phyloP scores from a whole-genome alignment of 2,329 filamentous ascomycete genomes.

The Ascosphaera aggregata region DNA sequence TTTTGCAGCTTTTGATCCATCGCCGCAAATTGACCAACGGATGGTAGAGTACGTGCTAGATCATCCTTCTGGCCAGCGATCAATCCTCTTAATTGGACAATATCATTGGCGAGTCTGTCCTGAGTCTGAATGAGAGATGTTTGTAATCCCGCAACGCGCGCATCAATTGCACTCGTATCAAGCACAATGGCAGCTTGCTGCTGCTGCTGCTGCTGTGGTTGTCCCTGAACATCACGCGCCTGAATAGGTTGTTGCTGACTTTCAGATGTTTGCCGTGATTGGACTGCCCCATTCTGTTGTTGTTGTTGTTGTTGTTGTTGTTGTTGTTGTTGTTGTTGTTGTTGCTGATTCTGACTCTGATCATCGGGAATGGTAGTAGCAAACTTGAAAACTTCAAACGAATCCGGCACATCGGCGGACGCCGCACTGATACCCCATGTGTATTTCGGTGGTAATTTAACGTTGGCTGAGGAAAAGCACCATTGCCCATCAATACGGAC shows the following conservation, averaged over 20 bases:
- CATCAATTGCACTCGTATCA: slow-evolving; percentile 3
- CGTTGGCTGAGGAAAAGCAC: slow-evolving; percentile 36
- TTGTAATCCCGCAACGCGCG: slow-evolving; percentile 65
- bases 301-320: slow-evolving; percentile 9
- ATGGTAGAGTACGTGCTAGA: slow-evolving; percentile 17
- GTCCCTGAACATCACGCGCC: not conserved
- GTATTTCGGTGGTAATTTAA: slow-evolving; percentile 49
- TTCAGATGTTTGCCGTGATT: slow-evolving; percentile 3
- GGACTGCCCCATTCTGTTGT: slow-evolving; percentile 2
- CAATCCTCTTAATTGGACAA: slow-evolving; percentile 28
- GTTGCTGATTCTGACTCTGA: slow-evolving; percentile 11
- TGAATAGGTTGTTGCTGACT: slow-evolving; percentile 8
- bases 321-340: slow-evolving; percentile 14
- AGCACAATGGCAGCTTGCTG: slow-evolving; percentile 1
- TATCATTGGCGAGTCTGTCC: slow-evolving; percentile 27
- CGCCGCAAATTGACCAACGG: slow-evolving; percentile 14
- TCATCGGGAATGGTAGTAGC: slow-evolving; percentile 36
- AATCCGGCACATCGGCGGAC: slow-evolving; percentile 77
- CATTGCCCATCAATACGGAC: slow-evolving; percentile 57
- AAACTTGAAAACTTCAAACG: slow-evolving; percentile 81
- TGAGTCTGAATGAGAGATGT: slow-evolving; percentile 39
- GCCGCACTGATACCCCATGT: slow-evolving; percentile 71
- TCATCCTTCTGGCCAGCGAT: slow-evolving; percentile 30
- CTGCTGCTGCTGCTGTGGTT: slow-evolving; percentile 10
- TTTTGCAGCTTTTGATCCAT: slow-evolving; percentile 27